Percentiles rank a stretch among this genome's conserved stretches.
phyloP scores from a whole-genome alignment of 306 rosid species.

The Quercus alba region DNA sequence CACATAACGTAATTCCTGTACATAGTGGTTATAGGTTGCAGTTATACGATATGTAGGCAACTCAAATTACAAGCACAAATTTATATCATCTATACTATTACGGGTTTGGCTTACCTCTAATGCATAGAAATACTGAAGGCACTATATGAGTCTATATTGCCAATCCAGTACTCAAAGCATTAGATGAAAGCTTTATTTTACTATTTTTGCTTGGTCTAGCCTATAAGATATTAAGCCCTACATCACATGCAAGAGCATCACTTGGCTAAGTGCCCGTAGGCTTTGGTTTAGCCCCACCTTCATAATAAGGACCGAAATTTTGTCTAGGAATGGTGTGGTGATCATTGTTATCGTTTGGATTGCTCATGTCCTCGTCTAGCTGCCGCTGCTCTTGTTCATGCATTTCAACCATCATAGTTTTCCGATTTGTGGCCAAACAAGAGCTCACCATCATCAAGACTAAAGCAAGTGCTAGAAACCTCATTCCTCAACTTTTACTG shows the following conservation, averaged over 20 bases:
- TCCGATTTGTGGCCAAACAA: constrained; percentile 14
- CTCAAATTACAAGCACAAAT: too few relatives aligned
- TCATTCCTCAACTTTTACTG: constrained; percentile 7
- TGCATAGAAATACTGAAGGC: too few relatives aligned
- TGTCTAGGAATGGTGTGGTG: constrained; percentile 39
- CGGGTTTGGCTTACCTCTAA: too few relatives aligned
- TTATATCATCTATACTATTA: too few relatives aligned
- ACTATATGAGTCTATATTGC: too few relatives aligned
- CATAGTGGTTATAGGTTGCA: too few relatives aligned
- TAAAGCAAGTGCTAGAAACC: constrained; percentile 5
- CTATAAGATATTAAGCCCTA: too few relatives aligned
- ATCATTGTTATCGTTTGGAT: constrained; percentile 20
- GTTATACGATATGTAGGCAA: too few relatives aligned
- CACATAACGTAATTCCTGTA: too few relatives aligned
- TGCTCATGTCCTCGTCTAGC: background rate
- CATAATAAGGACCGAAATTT: constrained; percentile 21
- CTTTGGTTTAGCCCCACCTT: background rate
- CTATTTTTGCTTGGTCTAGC: too few relatives aligned
- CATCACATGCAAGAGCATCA: background rate
- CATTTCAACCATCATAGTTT: background rate
- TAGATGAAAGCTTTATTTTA: too few relatives aligned
- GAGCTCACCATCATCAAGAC: constrained; percentile 18
- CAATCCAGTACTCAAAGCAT: too few relatives aligned
- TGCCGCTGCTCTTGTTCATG: background rate
- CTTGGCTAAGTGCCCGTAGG: background rate